Conservation (phyloP, 208 protist species). For the Trypanosoma grayi region DNA sequence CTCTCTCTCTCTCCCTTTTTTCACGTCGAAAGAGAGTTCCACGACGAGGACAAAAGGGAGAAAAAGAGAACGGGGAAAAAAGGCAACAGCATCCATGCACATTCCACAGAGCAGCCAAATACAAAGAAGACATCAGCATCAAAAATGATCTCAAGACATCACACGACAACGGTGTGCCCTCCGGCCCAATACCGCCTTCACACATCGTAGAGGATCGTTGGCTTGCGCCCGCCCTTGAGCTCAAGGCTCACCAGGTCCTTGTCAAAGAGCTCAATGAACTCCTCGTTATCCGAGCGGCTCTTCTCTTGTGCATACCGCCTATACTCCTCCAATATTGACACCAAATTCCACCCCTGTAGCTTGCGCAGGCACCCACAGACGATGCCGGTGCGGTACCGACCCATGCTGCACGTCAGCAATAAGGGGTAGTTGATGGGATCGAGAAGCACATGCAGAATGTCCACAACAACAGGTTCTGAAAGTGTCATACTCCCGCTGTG, state of each 20-base stretch:
- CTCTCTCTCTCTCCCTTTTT: neutral
- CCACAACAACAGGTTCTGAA: conserved; percentile 85
- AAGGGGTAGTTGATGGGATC: conserved; percentile 95
- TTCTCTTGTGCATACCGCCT: conserved; percentile 93
- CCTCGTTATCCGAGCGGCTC: conserved; percentile 96
- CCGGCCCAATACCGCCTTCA: neutral
- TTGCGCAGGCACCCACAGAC: conserved; percentile 98
- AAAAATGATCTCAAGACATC: too few relatives aligned
- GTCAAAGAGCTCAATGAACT: conserved; percentile 99
- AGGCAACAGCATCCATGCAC: too few relatives aligned
- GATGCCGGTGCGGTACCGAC: conserved; percentile 96
- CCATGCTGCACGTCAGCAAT: conserved; percentile 95
- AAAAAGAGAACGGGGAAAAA: too few relatives aligned
- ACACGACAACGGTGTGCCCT: too few relatives aligned
- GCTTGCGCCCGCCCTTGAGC: conserved; percentile 41
- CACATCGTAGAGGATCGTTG: conserved; percentile 65
- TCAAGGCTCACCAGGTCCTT: conserved; percentile 94
- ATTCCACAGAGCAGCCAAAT: too few relatives aligned
- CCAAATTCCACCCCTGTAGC: conserved; percentile 97
- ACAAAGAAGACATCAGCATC: too few relatives aligned
- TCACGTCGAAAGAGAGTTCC: neutral
- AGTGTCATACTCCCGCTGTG: conserved; percentile 67
- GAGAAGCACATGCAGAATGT: conserved; percentile 93
- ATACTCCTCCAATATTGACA: conserved; percentile 98
- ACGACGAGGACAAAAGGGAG: conserved; percentile 5